phyloP scores from a whole-genome alignment of 495 filamentous ascomycete genomes.

The Aspergillus saccharolyticus region DNA sequence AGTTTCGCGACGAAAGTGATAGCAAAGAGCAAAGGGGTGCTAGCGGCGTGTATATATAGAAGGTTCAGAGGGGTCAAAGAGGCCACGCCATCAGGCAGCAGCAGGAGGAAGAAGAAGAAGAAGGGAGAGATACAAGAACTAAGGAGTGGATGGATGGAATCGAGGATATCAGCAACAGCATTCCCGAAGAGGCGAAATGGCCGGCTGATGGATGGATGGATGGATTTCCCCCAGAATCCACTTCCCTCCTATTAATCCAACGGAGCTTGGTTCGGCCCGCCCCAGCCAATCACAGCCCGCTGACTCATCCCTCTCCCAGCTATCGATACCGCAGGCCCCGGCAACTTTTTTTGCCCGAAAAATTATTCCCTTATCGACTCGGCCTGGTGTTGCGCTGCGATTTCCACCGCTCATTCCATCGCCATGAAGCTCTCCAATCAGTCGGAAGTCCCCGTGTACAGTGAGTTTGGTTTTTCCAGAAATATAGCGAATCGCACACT shows the following conservation, averaged over 20 bases:
- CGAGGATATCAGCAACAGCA: too few species aligned
- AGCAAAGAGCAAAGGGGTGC: neutral
- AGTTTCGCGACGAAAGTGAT: neutral
- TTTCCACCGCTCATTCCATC: conserved; percentile 8
- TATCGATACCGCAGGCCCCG: conserved; percentile 15
- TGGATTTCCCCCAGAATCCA: conserved; percentile 2
- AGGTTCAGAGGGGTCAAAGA: neutral
- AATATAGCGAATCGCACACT: neutral
- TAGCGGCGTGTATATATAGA: neutral
- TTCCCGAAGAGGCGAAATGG: too few species aligned
- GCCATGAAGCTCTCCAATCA: conserved; percentile 85
- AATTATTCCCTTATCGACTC: conserved; percentile 13
- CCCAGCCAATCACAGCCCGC: conserved; percentile 22
- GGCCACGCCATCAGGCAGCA: neutral
- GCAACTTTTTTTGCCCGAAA: conserved; percentile 14
- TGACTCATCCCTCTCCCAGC: conserved; percentile 8
- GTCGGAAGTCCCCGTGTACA: conserved; percentile 89
- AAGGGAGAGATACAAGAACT: neutral
- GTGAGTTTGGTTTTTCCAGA: neutral
- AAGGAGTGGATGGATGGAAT: neutral
- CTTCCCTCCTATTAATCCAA: conserved; percentile 9
- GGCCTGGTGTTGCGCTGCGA: neutral
- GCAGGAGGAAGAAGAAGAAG: too few species aligned
- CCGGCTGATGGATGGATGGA: neutral
- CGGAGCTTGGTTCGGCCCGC: conserved; percentile 22